Evolutionary conservation across 2,329 filamentous ascomycete species (phyloP).

Genomic region (Diaporthe australafricana): DNA sequence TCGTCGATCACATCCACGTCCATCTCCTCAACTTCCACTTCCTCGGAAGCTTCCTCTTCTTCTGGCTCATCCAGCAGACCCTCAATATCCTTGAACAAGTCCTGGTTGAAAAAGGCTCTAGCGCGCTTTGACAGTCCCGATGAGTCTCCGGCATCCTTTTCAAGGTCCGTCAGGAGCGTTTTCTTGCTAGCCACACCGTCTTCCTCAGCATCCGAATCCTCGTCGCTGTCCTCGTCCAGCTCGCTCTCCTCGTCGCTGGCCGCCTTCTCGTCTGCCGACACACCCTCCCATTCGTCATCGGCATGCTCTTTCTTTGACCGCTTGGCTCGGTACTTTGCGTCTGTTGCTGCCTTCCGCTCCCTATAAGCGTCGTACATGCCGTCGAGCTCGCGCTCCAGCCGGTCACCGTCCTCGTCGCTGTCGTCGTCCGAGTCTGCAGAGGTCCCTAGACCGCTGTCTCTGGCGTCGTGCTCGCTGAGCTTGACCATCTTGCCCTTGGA

Average conservation of each 20-base stretch:
- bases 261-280: conserved; percentile 75
- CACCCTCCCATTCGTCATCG: conserved; percentile 92
- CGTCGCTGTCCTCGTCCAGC: conserved; percentile 71
- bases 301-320: conserved; percentile 83
- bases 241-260: conserved; percentile 69
- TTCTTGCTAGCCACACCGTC: conserved; percentile 54
- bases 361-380: conserved; percentile 88
- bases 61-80: conserved; percentile 69
- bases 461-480: conserved; percentile 66
- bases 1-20: conserved; percentile 46
- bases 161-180: conserved; percentile 71
- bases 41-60: conserved; percentile 51
- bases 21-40: conserved; percentile 50
- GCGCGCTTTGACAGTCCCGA: conserved; percentile 85
- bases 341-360: conserved; percentile 80
- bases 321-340: conserved; percentile 92
- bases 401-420: conserved; percentile 83
- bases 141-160: conserved; percentile 60
- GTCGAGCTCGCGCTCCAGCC: conserved; percentile 87
- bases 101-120: conserved; percentile 90
- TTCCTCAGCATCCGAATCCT: conserved; percentile 70
- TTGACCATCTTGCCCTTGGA: conserved; percentile 83
- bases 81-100: conserved; percentile 89
- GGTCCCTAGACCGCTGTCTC: conserved; percentile 66
- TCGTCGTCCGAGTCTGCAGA: conserved; percentile 70